Evolutionary conservation across 2,329 filamentous ascomycete genomes (phyloP), one percentile per base, ranked within the genome.

Genomic region (Trichoderma sp.): DNA sequence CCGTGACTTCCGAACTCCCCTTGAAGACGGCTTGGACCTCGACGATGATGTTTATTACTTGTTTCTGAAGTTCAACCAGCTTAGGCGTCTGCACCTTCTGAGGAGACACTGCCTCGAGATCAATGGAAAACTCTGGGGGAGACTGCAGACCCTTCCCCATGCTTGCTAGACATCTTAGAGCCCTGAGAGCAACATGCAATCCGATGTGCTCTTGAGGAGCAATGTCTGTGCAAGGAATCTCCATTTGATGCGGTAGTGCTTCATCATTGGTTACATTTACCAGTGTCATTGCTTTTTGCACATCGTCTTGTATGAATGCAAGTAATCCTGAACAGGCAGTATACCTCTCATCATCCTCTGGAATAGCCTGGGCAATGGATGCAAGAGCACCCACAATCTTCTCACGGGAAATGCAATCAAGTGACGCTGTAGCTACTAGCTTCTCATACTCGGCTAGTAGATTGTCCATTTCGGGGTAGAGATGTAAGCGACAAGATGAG

Each of bases 91-190:
- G 54, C 17, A 6, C 56, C 69, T 69, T 58, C 5, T 34, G 63
- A 12, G 29, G 13, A 39, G 57, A 77, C 7, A 84, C 83, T 4
- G 80, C 80, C 39, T 92, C 90, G 1, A 94, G 79, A 68, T 94
- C 89, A 29, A 94, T 85, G 0, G 88, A 84, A 3, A 84, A 80
- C 67, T 94, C 91, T 10, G 86, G 84, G 0, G 88, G 87, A 12
- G 86, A 86, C 78, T 94, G 91, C 29, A 93, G 81, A 4, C 90
- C 90, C 74, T 88, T 91, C 0, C 89, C 92, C 72, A 94, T 88
- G 68, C 85, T 89, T 3, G 85, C 82, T 5, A 96, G 81, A 72
- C 90, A 93, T 70, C 89, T 84, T 61, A 95, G 80, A 2, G 89
- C 86, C 57, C 84, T 81, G 19, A 87, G 76, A 9, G 81, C 76